Evolutionary conservation across 768 basidiomycete genomes (phyloP).

Genomic region (Rhizopogon salebrosus): DNA sequence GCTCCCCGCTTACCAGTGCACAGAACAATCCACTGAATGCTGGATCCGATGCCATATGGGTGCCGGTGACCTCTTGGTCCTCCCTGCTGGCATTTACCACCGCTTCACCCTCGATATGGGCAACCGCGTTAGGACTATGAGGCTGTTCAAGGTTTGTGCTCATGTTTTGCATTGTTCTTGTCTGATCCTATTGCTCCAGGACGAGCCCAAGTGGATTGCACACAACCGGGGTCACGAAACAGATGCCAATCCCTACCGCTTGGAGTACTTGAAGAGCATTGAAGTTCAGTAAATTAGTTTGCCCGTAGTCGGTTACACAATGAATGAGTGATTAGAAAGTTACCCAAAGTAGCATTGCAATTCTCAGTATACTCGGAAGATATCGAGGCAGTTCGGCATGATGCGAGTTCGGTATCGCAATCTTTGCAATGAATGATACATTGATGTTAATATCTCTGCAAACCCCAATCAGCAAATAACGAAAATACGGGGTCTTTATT

Average conservation of each 20-base stretch:
- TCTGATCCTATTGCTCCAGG: conserved; percentile 37
- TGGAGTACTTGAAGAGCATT: conserved; percentile 53
- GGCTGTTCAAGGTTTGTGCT: conserved; percentile 71
- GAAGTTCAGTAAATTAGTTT: conserved; percentile 23
- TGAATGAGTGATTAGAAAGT: too few species aligned
- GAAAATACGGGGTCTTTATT: too few species aligned
- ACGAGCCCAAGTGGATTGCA: conserved; percentile 89
- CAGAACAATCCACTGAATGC: conserved; percentile 58
- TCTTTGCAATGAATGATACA: too few species aligned
- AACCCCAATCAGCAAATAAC: too few species aligned
- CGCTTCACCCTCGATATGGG: conserved; percentile 82
- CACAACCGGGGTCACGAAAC: conserved; percentile 59
- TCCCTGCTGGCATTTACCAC: conserved; percentile 90
- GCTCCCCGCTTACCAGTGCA: background rate
- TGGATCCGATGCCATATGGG: conserved; percentile 80
- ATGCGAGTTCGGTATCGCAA: too few species aligned
- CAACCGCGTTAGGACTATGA: conserved; percentile 67
- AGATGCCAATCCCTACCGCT: conserved; percentile 57
- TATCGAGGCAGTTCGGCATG: too few species aligned
- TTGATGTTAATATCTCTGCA: too few species aligned
- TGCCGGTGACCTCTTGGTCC: conserved; percentile 80
- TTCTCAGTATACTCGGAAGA: background rate
- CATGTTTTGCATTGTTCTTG: background rate
- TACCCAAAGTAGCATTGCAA: background rate
- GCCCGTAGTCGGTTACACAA: background rate